These are phyloP conservation scores for Fusarium tupiense DNA, from an alignment of 2,329 filamentous ascomycete species.

Conservation along the genomic window DNA sequence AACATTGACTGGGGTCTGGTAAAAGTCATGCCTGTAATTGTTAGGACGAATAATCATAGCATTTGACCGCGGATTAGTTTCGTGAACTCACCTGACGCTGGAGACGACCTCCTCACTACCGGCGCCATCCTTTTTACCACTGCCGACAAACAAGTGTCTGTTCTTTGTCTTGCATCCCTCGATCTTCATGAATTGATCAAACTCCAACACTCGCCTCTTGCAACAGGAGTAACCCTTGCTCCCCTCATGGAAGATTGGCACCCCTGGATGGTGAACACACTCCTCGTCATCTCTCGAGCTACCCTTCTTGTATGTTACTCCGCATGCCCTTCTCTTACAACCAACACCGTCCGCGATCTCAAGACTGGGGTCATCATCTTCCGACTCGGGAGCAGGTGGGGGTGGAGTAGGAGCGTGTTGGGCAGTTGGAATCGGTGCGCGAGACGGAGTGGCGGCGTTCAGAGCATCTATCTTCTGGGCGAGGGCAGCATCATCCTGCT, in stretches of 20 bases:
- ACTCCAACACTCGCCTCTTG: constrained; percentile 93
- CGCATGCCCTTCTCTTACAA: constrained; percentile 84
- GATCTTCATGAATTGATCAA: constrained; percentile 98
- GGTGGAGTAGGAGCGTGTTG: constrained; percentile 63
- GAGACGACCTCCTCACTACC: constrained; percentile 78
- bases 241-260: constrained; percentile 95
- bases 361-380: constrained; percentile 83
- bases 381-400: constrained; percentile 77
- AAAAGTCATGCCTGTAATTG: constrained; percentile 76
- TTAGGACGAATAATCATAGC: constrained; percentile 9
- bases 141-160: constrained; percentile 86
- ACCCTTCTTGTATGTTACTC: constrained; percentile 70
- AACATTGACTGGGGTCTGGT: constrained; percentile 86
- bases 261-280: constrained; percentile 89
- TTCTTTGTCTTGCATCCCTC: constrained; percentile 86
- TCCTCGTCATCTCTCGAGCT: constrained; percentile 73
- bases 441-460: constrained; percentile 54
- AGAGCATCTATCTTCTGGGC: constrained; percentile 65
- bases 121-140: constrained; percentile 70
- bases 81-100: constrained; percentile 71
- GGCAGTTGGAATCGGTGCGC: constrained; percentile 52
- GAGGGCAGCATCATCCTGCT: constrained; percentile 54
- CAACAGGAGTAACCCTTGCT: constrained; percentile 98
- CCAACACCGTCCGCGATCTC: constrained; percentile 77
- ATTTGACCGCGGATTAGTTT: background rate